Percentiles rank a stretch among this genome's conserved stretches.
phyloP scores from a whole-genome alignment of 352 stramenopile species.

The Stramenopiles sp. region DNA sequence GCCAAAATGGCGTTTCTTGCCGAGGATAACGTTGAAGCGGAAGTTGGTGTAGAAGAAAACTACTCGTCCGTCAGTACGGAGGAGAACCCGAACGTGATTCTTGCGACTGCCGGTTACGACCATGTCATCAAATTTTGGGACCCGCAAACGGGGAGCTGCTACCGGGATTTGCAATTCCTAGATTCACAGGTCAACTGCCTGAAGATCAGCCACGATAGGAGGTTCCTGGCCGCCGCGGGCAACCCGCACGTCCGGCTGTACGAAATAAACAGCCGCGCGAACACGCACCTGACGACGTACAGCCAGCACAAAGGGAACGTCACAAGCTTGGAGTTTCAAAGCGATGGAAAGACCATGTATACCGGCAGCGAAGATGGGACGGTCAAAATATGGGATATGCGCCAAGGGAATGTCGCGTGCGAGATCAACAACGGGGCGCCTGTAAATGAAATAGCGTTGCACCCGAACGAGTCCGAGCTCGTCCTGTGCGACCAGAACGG shows the following conservation, averaged over 20 bases:
- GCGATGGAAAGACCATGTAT: slow-evolving; percentile 90
- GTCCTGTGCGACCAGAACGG: slow-evolving; percentile 77
- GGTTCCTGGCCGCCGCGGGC: slow-evolving; percentile 81
- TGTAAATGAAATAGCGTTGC: slow-evolving; percentile 81
- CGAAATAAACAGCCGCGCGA: slow-evolving; percentile 65
- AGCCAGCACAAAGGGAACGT: slow-evolving; percentile 87
- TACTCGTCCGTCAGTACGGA: too few relatives aligned
- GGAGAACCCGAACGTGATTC: slow-evolving; percentile 75
- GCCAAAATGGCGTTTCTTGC: too few relatives aligned
- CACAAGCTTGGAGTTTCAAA: slow-evolving; percentile 90
- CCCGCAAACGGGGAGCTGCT: slow-evolving; percentile 76
- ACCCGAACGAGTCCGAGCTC: slow-evolving; percentile 76
- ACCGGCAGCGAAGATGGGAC: slow-evolving; percentile 87
- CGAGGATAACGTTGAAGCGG: too few relatives aligned
- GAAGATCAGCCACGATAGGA: slow-evolving; percentile 87
- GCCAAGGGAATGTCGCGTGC: slow-evolving; percentile 16
- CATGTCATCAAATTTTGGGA: slow-evolving; percentile 97
- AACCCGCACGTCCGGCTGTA: slow-evolving; percentile 92
- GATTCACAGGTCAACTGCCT: slow-evolving; percentile 93
- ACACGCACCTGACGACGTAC: slow-evolving; percentile 51
- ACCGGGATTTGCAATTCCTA: slow-evolving; percentile 77
- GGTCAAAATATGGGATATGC: slow-evolving; percentile 78
- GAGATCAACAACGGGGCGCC: slow-evolving; percentile 28
- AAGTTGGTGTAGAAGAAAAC: too few relatives aligned
- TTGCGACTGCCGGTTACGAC: slow-evolving; percentile 88